A percentile compares a stretch with the other conserved stretches of the same genome.
These are phyloP conservation scores for Pichia exigua DNA, from an alignment of 805 yeast genomes.

Conservation along the genomic window DNA sequence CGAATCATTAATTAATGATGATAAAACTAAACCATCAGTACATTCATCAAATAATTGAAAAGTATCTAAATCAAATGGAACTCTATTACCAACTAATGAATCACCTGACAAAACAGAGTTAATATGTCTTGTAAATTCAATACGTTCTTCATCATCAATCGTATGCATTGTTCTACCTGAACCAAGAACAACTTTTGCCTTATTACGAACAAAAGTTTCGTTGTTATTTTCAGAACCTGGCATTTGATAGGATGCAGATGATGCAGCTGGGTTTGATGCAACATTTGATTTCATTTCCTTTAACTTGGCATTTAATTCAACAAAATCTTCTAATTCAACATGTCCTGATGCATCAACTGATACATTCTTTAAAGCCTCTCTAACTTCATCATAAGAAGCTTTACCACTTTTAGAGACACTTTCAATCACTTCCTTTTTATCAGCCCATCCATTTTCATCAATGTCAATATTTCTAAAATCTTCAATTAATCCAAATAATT, in stretches of 20 bases:
- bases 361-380: slow-evolving; percentile 87
- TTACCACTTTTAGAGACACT: slow-evolving; percentile 71
- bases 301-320: slow-evolving; percentile 72
- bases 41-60: slow-evolving; percentile 97
- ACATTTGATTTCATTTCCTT: slow-evolving; percentile 38
- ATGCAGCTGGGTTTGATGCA: slow-evolving; percentile 11
- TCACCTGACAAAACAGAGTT: slow-evolving; percentile 89
- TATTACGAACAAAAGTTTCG: slow-evolving; percentile 37
- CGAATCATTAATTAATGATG: slow-evolving; percentile 92
- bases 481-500: slow-evolving; percentile 76
- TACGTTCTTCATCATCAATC: slow-evolving; percentile 92
- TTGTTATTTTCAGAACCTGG: slow-evolving; percentile 22
- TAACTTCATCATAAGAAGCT: slow-evolving; percentile 82
- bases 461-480: slow-evolving; percentile 78
- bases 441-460: slow-evolving; percentile 92
- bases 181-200: slow-evolving; percentile 68
- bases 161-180: slow-evolving; percentile 91
- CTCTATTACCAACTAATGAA: slow-evolving; percentile 67
- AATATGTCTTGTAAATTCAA: slow-evolving; percentile 93
- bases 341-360: slow-evolving; percentile 95
- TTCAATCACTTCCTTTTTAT: slow-evolving; percentile 83
- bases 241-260: neutral
- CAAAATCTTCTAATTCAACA: slow-evolving; percentile 93
- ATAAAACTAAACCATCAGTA: slow-evolving; percentile 86
- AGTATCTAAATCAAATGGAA: slow-evolving; percentile 89